phyloP scores from a whole-genome alignment of 176 grass and related monocot species.

The Musa acuminata region DNA sequence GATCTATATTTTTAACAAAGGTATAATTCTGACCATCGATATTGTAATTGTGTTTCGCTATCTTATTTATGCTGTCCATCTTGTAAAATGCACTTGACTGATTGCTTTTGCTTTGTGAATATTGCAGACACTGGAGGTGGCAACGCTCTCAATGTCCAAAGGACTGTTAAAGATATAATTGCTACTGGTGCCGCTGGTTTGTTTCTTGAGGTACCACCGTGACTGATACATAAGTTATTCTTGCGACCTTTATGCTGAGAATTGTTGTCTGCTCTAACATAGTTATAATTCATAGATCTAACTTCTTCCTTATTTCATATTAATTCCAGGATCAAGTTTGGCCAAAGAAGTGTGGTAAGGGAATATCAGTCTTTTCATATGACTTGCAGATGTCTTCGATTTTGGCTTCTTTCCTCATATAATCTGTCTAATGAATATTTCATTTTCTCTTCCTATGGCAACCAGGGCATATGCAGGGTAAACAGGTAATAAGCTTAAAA shows the following conservation, averaged over 20 bases:
- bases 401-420: not conserved
- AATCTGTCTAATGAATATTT: not conserved
- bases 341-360: conserved; percentile 57
- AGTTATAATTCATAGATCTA: not conserved
- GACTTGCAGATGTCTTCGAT: too few relatives aligned
- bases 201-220: conserved; percentile 31
- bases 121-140: conserved; percentile 40
- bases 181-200: conserved; percentile 40
- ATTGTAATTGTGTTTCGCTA: too few relatives aligned
- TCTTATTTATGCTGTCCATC: too few relatives aligned
- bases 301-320: conserved; percentile 1
- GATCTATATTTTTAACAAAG: too few relatives aligned
- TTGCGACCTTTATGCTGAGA: not conserved
- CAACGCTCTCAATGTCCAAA: conserved; percentile 37
- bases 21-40: too few relatives aligned
- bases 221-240: not conserved
- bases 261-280: not conserved
- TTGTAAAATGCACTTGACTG: not conserved
- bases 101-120: not conserved
- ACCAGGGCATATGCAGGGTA: conserved; percentile 43
- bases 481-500: conserved; percentile 26
- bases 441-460: not conserved
- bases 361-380: not conserved
- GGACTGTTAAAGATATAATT: conserved; percentile 43
- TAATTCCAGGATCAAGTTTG: conserved; percentile 37